phyloP scores from a whole-genome alignment of 352 stramenopile genomes.

The Phytophthora crassamura region DNA sequence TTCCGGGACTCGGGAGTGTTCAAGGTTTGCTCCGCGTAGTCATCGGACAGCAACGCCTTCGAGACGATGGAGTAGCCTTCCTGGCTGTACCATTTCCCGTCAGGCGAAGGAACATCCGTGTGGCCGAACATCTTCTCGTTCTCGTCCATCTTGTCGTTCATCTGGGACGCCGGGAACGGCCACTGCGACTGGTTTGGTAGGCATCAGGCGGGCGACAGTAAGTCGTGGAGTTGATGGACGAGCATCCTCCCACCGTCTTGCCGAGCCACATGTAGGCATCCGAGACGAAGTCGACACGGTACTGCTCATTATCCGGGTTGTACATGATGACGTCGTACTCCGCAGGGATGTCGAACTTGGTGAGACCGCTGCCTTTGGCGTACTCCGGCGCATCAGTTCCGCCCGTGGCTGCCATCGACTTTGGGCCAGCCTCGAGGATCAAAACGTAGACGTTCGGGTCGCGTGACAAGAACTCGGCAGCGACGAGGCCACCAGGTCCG shows the following conservation, averaged over 20 bases:
- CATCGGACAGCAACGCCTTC: slow-evolving; percentile 34
- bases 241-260: slow-evolving; percentile 84
- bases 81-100: slow-evolving; percentile 63
- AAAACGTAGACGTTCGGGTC: slow-evolving; percentile 57
- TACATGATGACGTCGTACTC: slow-evolving; percentile 67
- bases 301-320: slow-evolving; percentile 48
- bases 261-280: slow-evolving; percentile 63
- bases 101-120: slow-evolving; percentile 56
- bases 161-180: slow-evolving; percentile 62
- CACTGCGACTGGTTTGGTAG: slow-evolving; percentile 55
- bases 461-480: slow-evolving; percentile 63
- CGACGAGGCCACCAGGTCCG: slow-evolving; percentile 60
- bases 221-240: slow-evolving; percentile 85
- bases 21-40: slow-evolving; percentile 44
- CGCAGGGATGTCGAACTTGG: slow-evolving; percentile 73
- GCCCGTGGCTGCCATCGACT: slow-evolving; percentile 54
- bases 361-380: slow-evolving; percentile 43
- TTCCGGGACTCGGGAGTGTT: slow-evolving; percentile 55
- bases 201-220: slow-evolving; percentile 77
- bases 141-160: slow-evolving; percentile 65
- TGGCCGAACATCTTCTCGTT: slow-evolving; percentile 52
- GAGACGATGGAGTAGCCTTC: slow-evolving; percentile 59
- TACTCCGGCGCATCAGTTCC: slow-evolving; percentile 58
- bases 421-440: slow-evolving; percentile 60
- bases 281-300: slow-evolving; percentile 54